These are phyloP conservation scores for Apiospora saccharicola DNA, from an alignment of 2,329 filamentous ascomycete genomes.

Conservation along the genomic window DNA sequence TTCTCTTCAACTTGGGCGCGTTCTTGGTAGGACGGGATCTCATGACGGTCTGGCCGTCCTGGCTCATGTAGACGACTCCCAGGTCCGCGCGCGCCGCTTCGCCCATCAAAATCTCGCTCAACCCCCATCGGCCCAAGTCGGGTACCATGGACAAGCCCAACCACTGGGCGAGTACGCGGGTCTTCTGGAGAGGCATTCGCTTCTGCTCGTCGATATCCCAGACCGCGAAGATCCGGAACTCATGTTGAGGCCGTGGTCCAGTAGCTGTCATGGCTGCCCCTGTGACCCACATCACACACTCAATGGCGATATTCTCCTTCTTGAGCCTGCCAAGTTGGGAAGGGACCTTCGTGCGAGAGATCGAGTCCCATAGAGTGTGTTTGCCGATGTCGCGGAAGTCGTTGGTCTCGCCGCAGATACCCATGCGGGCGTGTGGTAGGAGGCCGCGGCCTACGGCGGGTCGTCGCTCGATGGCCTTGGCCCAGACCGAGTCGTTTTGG, in stretches of 20 bases:
- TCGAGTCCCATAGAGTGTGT: neutral
- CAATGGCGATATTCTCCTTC: neutral
- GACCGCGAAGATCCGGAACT: constrained; percentile 12
- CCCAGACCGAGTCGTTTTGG: neutral
- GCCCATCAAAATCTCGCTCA: neutral
- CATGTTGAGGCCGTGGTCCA: neutral
- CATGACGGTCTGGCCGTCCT: constrained; percentile 17
- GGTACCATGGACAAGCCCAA: neutral
- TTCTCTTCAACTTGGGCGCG: neutral
- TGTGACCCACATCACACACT: neutral
- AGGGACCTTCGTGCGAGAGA: neutral
- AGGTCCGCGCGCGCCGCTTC: neutral
- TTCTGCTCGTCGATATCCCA: constrained; percentile 14
- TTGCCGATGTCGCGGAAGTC: constrained; percentile 19
- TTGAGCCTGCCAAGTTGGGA: neutral
- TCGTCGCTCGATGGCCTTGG: neutral
- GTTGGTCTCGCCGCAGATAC: constrained; percentile 4
- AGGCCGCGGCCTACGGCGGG: constrained; percentile 1
- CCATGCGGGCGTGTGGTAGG: constrained; percentile 19
- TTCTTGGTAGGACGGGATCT: neutral
- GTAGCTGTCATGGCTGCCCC: neutral
- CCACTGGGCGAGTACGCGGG: neutral
- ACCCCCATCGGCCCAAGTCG: neutral
- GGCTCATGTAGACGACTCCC: constrained; percentile 20
- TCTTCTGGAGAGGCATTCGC: neutral